These are phyloP conservation scores for Mycena polygramma DNA, from an alignment of 768 basidiomycete species.

Conservation along the genomic window DNA sequence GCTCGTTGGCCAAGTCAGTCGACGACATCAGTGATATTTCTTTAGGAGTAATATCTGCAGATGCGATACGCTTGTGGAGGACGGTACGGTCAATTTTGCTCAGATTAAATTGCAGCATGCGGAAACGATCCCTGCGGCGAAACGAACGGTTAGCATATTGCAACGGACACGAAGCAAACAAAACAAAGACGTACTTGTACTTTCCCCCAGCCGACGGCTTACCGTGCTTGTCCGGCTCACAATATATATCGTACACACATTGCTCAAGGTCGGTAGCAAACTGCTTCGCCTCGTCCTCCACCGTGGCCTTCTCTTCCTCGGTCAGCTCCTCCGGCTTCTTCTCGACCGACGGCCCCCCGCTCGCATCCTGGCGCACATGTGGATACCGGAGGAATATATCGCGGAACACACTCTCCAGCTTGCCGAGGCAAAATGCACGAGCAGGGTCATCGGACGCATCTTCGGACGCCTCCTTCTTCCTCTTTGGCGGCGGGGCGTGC, in stretches of 20 bases:
- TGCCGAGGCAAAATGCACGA: slow-evolving; percentile 84
- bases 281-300: slow-evolving; percentile 69
- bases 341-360: slow-evolving; percentile 47
- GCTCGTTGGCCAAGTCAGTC: slow-evolving; percentile 90
- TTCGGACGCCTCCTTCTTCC: slow-evolving; percentile 56
- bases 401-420: slow-evolving; percentile 78
- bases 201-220: slow-evolving; percentile 75
- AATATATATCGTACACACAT: slow-evolving; percentile 80
- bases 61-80: slow-evolving; percentile 85
- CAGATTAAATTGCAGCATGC: slow-evolving; percentile 91
- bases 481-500: slow-evolving; percentile 60
- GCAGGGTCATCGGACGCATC: slow-evolving; percentile 74
- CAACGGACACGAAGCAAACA: slow-evolving; percentile 4
- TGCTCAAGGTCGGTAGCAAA: slow-evolving; percentile 83
- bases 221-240: slow-evolving; percentile 82
- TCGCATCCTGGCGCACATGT: slow-evolving; percentile 50
- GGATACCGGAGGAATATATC: slow-evolving; percentile 83
- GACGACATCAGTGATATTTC: slow-evolving; percentile 89
- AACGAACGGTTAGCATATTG: slow-evolving; percentile 30
- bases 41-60: slow-evolving; percentile 72
- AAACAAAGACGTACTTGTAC: slow-evolving; percentile 73
- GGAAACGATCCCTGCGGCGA: slow-evolving; percentile 82
- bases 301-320: slow-evolving; percentile 68
- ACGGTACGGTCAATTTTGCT: slow-evolving; percentile 83
- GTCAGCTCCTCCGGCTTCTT: slow-evolving; percentile 68